Evolutionary conservation across 805 yeast genomes (phyloP).

Genomic region (Metschnikowia drakensbergensis): DNA sequence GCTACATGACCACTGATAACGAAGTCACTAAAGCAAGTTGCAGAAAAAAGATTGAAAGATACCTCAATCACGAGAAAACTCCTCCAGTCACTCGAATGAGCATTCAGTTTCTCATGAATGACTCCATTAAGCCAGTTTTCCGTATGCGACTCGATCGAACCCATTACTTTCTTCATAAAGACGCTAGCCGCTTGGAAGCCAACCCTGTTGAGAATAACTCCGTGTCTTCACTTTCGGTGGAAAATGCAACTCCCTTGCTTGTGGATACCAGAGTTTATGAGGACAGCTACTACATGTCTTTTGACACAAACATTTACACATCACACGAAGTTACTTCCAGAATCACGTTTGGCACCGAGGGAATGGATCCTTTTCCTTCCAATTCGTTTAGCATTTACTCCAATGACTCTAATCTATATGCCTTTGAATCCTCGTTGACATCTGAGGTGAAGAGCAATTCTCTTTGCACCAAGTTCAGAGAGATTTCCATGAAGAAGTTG

Average conservation of each 20-base stretch:
- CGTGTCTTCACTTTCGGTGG: slow-evolving; percentile 10
- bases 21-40: not conserved
- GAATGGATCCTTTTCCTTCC: slow-evolving; percentile 34
- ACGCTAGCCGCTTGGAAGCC: slow-evolving; percentile 14
- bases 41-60: slow-evolving; percentile 19
- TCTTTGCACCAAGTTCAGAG: slow-evolving; percentile 21
- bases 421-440: slow-evolving; percentile 27
- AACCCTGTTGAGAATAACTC: slow-evolving; percentile 7
- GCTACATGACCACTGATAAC: slow-evolving; percentile 4
- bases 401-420: slow-evolving; percentile 38
- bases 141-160: slow-evolving; percentile 28
- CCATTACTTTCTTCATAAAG: slow-evolving; percentile 30
- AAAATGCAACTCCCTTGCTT: slow-evolving; percentile 5
- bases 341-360: slow-evolving; percentile 14
- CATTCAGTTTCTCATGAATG: slow-evolving; percentile 27
- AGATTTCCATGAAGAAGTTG: slow-evolving; percentile 23
- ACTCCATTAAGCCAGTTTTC: slow-evolving; percentile 27
- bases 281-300: slow-evolving; percentile 32
- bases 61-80: slow-evolving; percentile 20
- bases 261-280: slow-evolving; percentile 20
- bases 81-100: slow-evolving; percentile 25
- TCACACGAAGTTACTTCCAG: slow-evolving; percentile 23
- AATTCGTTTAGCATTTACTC: slow-evolving; percentile 29
- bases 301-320: slow-evolving; percentile 33
- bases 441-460: slow-evolving; percentile 28